These are phyloP conservation scores for Cladosporium sp. DNA, from an alignment of 2,329 filamentous ascomycete species.

Conservation along the genomic window DNA sequence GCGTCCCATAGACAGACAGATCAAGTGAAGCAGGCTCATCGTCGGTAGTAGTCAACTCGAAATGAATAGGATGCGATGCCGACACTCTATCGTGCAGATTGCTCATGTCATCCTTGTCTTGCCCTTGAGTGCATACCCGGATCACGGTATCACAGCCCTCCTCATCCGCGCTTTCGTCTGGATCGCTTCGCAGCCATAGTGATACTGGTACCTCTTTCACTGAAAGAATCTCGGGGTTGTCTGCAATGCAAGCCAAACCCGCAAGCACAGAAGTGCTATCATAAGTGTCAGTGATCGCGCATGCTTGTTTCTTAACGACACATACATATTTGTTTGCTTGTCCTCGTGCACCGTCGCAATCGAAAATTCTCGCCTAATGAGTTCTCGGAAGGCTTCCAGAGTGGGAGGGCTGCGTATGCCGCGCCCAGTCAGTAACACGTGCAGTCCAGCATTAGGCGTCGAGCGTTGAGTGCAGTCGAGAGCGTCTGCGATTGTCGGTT, in stretches of 20 bases:
- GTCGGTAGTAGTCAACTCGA: not conserved
- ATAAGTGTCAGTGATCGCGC: not conserved
- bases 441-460: too few relatives aligned
- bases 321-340: not conserved
- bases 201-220: not conserved
- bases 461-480: too few relatives aligned
- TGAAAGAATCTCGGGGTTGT: not conserved
- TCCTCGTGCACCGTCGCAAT: not conserved
- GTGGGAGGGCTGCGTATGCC: not conserved
- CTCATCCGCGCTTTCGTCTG: constrained; percentile 3
- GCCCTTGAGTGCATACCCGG: constrained; percentile 7
- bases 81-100: not conserved
- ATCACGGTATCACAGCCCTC: not conserved
- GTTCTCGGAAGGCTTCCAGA: not conserved
- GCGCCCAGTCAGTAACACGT: not conserved
- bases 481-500: not conserved
- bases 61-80: constrained; percentile 6
- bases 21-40: constrained; percentile 6
- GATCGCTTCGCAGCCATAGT: constrained; percentile 2
- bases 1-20: constrained; percentile 3
- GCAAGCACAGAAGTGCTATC: not conserved
- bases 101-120: not conserved
- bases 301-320: not conserved
- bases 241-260: not conserved
- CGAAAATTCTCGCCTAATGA: not conserved